phyloP scores from a whole-genome alignment of 225 moss, liverwort and hornwort species.

The Straminergon stramineum region DNA sequence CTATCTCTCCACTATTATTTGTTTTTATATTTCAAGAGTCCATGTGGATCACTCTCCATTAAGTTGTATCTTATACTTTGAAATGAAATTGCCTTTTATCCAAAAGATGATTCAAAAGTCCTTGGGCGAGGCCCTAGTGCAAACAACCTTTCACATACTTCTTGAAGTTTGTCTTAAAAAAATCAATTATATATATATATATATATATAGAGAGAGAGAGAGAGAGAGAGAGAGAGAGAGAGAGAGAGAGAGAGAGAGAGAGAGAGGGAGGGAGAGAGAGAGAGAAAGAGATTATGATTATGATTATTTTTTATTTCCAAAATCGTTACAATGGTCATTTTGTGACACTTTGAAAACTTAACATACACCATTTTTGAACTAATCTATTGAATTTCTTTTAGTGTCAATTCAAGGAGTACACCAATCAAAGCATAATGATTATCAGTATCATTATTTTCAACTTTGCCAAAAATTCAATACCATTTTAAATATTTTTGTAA shows the following conservation, averaged over 20 bases:
- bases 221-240: too few relatives aligned
- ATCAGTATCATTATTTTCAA: not conserved
- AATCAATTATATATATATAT: too few relatives aligned
- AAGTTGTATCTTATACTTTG: not conserved
- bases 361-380: not conserved
- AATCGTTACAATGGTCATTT: not conserved
- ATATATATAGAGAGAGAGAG: too few relatives aligned
- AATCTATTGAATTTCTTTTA: not conserved
- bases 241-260: too few relatives aligned
- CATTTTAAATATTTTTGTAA: not conserved
- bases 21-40: not conserved
- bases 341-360: not conserved
- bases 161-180: rapidly evolving
- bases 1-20: not conserved
- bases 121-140: rapidly evolving
- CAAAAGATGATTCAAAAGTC: not conserved
- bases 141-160: too few relatives aligned
- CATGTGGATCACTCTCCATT: rapidly evolving
- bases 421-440: not conserved
- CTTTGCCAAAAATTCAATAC: not conserved
- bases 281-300: too few relatives aligned
- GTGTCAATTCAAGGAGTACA: not conserved
- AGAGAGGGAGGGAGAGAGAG: too few relatives aligned
- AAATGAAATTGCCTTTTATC: not conserved
- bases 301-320: too few relatives aligned